Percentiles rank a stretch among this genome's conserved stretches.
These are phyloP conservation scores for Leishmania turanica DNA, from an alignment of 208 protist genomes.

Conservation along the genomic window DNA sequence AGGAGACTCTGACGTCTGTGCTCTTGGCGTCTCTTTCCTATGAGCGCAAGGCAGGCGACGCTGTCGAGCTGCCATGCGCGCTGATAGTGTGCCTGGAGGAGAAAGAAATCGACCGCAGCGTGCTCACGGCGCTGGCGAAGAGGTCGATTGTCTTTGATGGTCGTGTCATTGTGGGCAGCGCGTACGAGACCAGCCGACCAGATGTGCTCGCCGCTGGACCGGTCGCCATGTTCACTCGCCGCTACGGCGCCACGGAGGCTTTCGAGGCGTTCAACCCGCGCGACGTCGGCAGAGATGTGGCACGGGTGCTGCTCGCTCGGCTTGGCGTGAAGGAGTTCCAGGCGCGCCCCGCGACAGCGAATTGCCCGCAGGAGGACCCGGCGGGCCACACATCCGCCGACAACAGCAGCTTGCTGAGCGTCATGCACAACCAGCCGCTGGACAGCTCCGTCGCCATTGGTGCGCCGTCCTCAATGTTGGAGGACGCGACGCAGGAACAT, in stretches of 20 bases:
- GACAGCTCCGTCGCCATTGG: neutral
- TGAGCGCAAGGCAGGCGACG: slow-evolving; percentile 50
- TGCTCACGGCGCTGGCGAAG: slow-evolving; percentile 90
- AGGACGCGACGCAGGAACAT: slow-evolving; percentile 18
- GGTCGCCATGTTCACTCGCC: slow-evolving; percentile 93
- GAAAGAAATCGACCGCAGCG: slow-evolving; percentile 90
- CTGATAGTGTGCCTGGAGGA: slow-evolving; percentile 87
- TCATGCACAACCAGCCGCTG: slow-evolving; percentile 6
- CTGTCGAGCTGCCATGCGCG: slow-evolving; percentile 83
- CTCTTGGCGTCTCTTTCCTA: slow-evolving; percentile 59
- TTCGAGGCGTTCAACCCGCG: slow-evolving; percentile 88
- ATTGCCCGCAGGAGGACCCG: neutral
- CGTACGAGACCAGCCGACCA: slow-evolving; percentile 89
- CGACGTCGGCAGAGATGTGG: slow-evolving; percentile 83
- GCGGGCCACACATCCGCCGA: neutral
- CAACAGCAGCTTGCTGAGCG: neutral
- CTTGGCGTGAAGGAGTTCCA: slow-evolving; percentile 85
- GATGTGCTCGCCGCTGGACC: slow-evolving; percentile 85
- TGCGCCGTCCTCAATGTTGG: slow-evolving; percentile 29
- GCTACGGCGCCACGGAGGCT: slow-evolving; percentile 80
- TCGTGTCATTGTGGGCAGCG: slow-evolving; percentile 89
- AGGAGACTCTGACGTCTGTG: slow-evolving; percentile 72
- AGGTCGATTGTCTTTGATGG: slow-evolving; percentile 94
- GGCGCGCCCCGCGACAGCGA: neutral
- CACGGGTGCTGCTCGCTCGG: slow-evolving; percentile 71